Evolutionary conservation across 495 filamentous ascomycete genomes (phyloP).

Genomic region (Chlorociboria aeruginascens): DNA sequence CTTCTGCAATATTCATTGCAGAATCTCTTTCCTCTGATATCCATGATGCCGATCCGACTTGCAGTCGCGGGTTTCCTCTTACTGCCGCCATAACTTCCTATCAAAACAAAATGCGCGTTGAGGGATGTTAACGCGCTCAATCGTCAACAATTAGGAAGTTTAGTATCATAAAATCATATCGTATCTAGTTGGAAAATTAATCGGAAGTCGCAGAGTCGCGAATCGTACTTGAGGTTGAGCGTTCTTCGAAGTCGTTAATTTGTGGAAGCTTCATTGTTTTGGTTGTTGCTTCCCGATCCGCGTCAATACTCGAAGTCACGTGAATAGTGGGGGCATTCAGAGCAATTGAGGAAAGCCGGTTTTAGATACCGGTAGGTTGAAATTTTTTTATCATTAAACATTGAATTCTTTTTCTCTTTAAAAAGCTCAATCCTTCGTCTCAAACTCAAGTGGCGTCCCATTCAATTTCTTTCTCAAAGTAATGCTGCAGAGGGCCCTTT

Average conservation of each 20-base stretch:
- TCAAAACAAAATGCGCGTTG: constrained; percentile 22
- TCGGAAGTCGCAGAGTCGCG: background rate
- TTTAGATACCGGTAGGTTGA: no score
- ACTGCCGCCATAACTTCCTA: constrained; percentile 33
- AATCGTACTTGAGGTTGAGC: constrained; percentile 10
- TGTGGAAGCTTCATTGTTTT: constrained; percentile 16
- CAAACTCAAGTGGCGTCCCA: no score
- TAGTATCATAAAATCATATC: constrained; percentile 14
- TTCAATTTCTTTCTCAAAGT: no score
- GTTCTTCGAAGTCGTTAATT: constrained; percentile 2
- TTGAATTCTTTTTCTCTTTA: no score
- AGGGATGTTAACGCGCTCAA: background rate
- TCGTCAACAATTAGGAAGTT: background rate
- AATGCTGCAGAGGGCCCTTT: no score
- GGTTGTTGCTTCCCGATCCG: constrained; percentile 9
- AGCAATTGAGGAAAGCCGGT: no score
- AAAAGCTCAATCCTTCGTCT: no score
- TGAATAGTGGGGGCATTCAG: background rate
- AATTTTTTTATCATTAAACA: no score
- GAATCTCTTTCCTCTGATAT: constrained; percentile 37
- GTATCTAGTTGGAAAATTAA: constrained; percentile 2
- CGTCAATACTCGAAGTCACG: background rate
- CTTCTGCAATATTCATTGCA: constrained; percentile 34
- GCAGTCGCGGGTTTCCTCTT: constrained; percentile 36
- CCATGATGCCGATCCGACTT: constrained; percentile 44